phyloP scores from a whole-genome alignment of 2,329 filamentous ascomycete species.

The Colletotrichum salicis region DNA sequence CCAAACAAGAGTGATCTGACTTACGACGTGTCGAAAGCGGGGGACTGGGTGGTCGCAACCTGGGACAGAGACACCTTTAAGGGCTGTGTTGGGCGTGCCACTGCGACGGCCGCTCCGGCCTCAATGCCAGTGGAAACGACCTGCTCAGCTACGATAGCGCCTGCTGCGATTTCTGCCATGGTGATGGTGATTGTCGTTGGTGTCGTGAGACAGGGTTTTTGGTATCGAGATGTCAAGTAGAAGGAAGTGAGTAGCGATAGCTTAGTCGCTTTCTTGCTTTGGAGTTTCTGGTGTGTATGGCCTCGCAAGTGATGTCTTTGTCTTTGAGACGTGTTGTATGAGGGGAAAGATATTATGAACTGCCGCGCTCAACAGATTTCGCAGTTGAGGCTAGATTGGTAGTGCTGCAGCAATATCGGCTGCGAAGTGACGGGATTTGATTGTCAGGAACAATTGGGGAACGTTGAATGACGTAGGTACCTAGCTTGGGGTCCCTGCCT shows the following conservation, averaged over 20 bases:
- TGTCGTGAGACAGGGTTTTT: background rate
- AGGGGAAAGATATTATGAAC: background rate
- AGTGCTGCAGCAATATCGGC: background rate
- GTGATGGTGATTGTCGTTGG: background rate
- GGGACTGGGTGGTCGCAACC: slow-evolving; percentile 49
- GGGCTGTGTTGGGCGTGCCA: slow-evolving; percentile 63
- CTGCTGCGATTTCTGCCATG: slow-evolving; percentile 53
- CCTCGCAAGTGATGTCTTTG: background rate
- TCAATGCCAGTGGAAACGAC: slow-evolving; percentile 52
- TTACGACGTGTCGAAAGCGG: slow-evolving; percentile 43
- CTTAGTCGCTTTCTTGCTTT: background rate
- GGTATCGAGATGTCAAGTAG: background rate
- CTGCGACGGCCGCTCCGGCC: slow-evolving; percentile 52
- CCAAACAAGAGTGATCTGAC: background rate
- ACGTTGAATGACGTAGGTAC: slow-evolving; percentile 33
- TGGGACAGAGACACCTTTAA: slow-evolving; percentile 61
- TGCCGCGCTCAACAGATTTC: slow-evolving; percentile 9
- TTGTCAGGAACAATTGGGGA: slow-evolving; percentile 15
- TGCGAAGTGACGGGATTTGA: background rate
- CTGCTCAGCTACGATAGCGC: slow-evolving; percentile 52
- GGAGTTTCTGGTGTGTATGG: background rate
- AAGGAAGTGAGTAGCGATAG: background rate
- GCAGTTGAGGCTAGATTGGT: slow-evolving; percentile 7
- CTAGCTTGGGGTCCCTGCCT: background rate
- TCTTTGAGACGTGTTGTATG: background rate